These are phyloP conservation scores for Bassia scoparia DNA, from an alignment of 148 eudicot genomes.

Conservation along the genomic window DNA sequence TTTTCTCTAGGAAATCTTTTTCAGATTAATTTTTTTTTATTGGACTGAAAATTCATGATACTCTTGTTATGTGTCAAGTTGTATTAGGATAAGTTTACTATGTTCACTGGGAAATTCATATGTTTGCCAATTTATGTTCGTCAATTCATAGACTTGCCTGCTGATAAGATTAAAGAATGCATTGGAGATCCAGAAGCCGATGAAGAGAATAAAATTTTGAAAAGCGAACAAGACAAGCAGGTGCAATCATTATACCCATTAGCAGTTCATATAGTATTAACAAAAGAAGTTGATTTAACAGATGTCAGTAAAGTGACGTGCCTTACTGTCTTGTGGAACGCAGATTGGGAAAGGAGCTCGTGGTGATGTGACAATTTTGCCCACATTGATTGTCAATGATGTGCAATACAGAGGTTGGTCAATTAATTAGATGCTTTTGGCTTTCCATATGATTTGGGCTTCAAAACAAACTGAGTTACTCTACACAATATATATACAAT, in stretches of 20 bases:
- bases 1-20: no score
- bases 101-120: no score
- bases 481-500: no score
- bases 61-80: no score
- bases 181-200: slow-evolving; percentile 84
- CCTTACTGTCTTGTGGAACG: slow-evolving; percentile 4
- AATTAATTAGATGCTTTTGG: no score
- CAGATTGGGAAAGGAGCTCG: slow-evolving; percentile 90
- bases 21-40: no score
- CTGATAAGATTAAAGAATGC: slow-evolving; percentile 70
- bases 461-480: no score
- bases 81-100: no score
- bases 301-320: not conserved
- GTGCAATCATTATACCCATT: slow-evolving; percentile 29
- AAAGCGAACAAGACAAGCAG: slow-evolving; percentile 82
- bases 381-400: slow-evolving; percentile 75
- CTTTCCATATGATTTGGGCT: not conserved
- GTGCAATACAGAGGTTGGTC: slow-evolving; percentile 86
- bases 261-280: not conserved
- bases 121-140: not conserved
- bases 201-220: slow-evolving; percentile 77
- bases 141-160: slow-evolving; percentile 47
- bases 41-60: no score
- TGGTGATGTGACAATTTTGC: slow-evolving; percentile 91
- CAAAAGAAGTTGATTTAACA: not conserved